Percentiles rank a stretch among this genome's conserved stretches.
Conservation (phyloP, 1,139 yeast species). For the Spencermartinsiella ligniputridi region DNA sequence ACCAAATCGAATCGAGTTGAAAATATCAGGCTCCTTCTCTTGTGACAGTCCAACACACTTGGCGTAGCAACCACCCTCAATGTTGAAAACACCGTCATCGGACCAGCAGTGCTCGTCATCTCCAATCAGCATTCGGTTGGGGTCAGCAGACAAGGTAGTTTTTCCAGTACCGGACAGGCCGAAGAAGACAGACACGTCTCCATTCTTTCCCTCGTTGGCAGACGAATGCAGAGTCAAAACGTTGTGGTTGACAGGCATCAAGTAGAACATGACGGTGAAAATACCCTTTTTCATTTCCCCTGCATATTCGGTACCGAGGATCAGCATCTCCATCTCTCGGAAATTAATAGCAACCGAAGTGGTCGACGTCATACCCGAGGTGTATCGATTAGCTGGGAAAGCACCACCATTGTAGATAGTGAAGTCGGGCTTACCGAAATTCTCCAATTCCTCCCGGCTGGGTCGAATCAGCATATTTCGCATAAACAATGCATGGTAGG, state of each 20-base stretch:
- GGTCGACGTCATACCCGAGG: constrained; percentile 95
- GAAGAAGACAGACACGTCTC: constrained; percentile 89
- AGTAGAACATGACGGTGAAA: constrained; percentile 97
- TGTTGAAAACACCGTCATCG: constrained; percentile 96
- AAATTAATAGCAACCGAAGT: constrained; percentile 96
- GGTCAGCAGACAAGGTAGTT: constrained; percentile 96
- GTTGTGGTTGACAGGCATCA: constrained; percentile 92
- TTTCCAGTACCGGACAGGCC: constrained; percentile 98
- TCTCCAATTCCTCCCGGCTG: constrained; percentile 77
- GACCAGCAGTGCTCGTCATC: constrained; percentile 99
- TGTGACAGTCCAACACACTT: constrained; percentile 87
- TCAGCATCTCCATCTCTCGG: constrained; percentile 98
- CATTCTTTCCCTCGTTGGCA: constrained; percentile 81
- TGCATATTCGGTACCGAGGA: constrained; percentile 96
- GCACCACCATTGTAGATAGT: constrained; percentile 98
- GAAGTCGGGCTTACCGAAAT: constrained; percentile 97
- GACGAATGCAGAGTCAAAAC: constrained; percentile 94
- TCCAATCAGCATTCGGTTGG: constrained; percentile 89
- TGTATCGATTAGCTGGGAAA: constrained; percentile 96
- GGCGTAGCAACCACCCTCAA: constrained; percentile 99
- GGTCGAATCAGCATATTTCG: constrained; percentile 97
- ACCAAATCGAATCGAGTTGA: constrained; percentile 91
- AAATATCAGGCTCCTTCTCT: constrained; percentile 97
- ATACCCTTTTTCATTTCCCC: constrained; percentile 99
- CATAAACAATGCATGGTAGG: constrained; percentile 98